Base-by-base conservation (phyloP, 352 stramenopile genomes). In the Globisporangium carolinianum region DNA sequence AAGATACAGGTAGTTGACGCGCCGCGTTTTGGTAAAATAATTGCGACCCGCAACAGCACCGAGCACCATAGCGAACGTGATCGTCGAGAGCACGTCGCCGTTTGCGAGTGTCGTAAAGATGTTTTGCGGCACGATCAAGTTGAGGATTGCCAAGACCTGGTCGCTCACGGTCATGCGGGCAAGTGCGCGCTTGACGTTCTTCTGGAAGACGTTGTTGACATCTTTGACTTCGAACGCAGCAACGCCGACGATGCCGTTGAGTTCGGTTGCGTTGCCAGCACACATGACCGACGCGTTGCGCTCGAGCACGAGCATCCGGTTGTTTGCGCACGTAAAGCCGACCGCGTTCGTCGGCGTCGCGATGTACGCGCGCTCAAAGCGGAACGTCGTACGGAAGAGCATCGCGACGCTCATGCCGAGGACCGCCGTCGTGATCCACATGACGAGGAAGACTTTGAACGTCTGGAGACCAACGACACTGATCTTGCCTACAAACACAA, bases 401-500 rank as follows among this genome's bases (percentile, higher is more conserved):
- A 91, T 49, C 3, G 79, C 79, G 5, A 92, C 54, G 14, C 60
- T 62, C 56, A 89, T 75, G 0, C 84, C 79, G 36, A 88, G 64
- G 1, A 62, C 12, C 2, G 75, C 68, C 5, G 78, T 73, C 24
- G 72, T 64, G 24, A 90, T 36, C 75, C 74, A 89, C 51, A 81
- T 73, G 18, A 76, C 62, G 2, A 66, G 54, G 53, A 91, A 90
- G 50, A 90, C 75, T 38, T 70, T 69, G 39, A 87, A 57, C 10
- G 84, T 94, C 60, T 88, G 74, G 8, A 76, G 52, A 8, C 79
- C 80, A 14, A 94, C 67, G 17, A 88, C 66, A 4, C 76, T 87
- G 0, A 87, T 72, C 61, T 89, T 90, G 43, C 81, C 81, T 2
- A 89, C 75, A 43, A 81, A 84, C 41, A 94, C 71, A 39, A 90